These are phyloP conservation scores for Setomelanomma holmii DNA, from an alignment of 2,329 filamentous ascomycete genomes.

Conservation along the genomic window DNA sequence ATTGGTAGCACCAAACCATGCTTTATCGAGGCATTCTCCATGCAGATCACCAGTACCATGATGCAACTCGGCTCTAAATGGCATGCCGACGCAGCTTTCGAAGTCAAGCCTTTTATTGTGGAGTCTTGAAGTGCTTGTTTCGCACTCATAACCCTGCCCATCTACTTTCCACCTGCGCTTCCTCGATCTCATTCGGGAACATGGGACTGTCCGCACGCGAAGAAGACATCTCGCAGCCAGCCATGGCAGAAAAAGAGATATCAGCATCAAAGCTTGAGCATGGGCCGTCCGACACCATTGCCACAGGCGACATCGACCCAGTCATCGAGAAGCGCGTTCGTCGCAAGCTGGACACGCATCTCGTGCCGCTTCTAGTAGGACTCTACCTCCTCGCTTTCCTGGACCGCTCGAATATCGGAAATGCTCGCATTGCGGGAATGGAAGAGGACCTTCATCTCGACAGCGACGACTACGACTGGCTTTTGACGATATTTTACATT, in stretches of 20 bases:
- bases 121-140: no score
- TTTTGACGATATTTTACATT: slow-evolving; percentile 50
- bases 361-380: slow-evolving; percentile 41
- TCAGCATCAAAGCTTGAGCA: background rate
- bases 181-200: no score
- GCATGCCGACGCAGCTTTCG: no score
- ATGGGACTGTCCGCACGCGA: no score
- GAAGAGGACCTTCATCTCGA: slow-evolving; percentile 38
- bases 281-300: background rate
- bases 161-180: no score
- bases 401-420: slow-evolving; percentile 50
- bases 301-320: background rate
- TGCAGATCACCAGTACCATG: no score
- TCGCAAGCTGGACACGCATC: slow-evolving; percentile 39
- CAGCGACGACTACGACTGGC: slow-evolving; percentile 40
- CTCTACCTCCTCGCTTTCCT: slow-evolving; percentile 47
- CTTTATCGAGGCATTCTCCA: no score
- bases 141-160: no score
- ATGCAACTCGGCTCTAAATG: no score
- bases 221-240: no score
- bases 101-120: no score
- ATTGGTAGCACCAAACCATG: no score
- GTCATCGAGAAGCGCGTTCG: slow-evolving; percentile 33
- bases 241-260: background rate
- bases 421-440: slow-evolving; percentile 53